Conservation (phyloP, 352 stramenopile species). For the Phytopythium oedochilum region DNA sequence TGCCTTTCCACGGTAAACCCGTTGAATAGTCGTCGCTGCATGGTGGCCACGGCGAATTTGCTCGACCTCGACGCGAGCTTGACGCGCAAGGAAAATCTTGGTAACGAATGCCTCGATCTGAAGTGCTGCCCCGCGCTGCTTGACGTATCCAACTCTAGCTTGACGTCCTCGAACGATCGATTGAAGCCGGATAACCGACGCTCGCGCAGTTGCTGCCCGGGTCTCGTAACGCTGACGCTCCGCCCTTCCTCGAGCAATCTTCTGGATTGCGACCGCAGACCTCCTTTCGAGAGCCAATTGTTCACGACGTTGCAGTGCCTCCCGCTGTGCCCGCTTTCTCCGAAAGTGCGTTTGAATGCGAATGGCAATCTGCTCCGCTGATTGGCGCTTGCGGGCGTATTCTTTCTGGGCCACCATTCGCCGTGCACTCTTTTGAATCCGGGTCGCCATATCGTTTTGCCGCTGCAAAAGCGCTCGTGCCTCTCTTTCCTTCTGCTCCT, state of each 20-base stretch:
- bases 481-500: conserved; percentile 22
- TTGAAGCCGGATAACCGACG: conserved; percentile 30
- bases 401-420: conserved; percentile 26
- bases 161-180: conserved; percentile 26
- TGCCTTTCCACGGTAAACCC: not conserved
- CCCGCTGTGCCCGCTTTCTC: conserved; percentile 23
- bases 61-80: conserved; percentile 7
- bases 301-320: conserved; percentile 16
- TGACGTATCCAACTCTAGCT: conserved; percentile 18
- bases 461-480: conserved; percentile 9
- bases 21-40: not conserved
- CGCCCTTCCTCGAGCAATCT: conserved; percentile 23
- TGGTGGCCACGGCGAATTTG: not conserved
- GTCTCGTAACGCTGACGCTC: conserved; percentile 28
- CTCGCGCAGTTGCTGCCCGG: conserved; percentile 15
- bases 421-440: conserved; percentile 37
- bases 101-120: conserved; percentile 27
- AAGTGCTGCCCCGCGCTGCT: conserved; percentile 17
- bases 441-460: conserved; percentile 37
- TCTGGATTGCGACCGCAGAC: conserved; percentile 34
- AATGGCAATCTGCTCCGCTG: conserved; percentile 23
- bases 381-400: conserved; percentile 21
- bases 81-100: conserved; percentile 13
- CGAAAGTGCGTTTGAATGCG: conserved; percentile 31
- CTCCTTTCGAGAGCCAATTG: conserved; percentile 16